Evolutionary conservation across 768 basidiomycete genomes (phyloP), one percentile per base, ranked within the genome.

Genomic region (Rubroboletus satanas): DNA sequence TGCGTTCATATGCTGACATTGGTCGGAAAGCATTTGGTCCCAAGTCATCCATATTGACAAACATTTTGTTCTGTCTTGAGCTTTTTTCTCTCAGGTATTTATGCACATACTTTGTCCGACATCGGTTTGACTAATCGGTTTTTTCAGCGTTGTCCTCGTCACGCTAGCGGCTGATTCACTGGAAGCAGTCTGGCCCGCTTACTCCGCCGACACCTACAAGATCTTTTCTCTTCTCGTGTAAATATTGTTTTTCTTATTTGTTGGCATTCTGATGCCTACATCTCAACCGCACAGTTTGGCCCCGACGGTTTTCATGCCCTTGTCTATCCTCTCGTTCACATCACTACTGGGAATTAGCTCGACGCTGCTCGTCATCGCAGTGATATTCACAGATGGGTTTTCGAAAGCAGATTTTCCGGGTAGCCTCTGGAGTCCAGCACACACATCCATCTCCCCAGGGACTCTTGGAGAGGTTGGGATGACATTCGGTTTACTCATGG

Each of bases 401-500:
- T 76, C 84, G 32, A 92, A 92, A 71, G 67, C 65, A 37, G 74
- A 84, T 35, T 72, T 80, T 18, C 93, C 93, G 4, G 95, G 95
- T 5, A 94, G 91, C 62, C 72, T 98, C 9, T 85, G 86, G 79
- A 73, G 76, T 45, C 88, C 90, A 5, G 86, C 84, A 29, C 72
- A 75, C n/a, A 97, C 93, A 0, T 80, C 76, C 18, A 56, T 85
- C 11, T 77, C 77, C 6, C 75, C 88, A 14, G 73, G 73, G 26
- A 80, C 76, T 55, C 71, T 76, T 58, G 71, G 72, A 18, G 79
- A 87, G 51, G 74, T 96, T 33, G 88, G 93, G 1, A 70, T 96
- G 28, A 83, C 89, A 14, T 88, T 94, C 61, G 95, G 95, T 2
- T 75, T 98, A 57, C 84, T 98, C 64, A 93, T 98, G 85, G 90